These are phyloP conservation scores for Fragaria ananassa DNA, from an alignment of 306 rosid species.

Conservation along the genomic window DNA sequence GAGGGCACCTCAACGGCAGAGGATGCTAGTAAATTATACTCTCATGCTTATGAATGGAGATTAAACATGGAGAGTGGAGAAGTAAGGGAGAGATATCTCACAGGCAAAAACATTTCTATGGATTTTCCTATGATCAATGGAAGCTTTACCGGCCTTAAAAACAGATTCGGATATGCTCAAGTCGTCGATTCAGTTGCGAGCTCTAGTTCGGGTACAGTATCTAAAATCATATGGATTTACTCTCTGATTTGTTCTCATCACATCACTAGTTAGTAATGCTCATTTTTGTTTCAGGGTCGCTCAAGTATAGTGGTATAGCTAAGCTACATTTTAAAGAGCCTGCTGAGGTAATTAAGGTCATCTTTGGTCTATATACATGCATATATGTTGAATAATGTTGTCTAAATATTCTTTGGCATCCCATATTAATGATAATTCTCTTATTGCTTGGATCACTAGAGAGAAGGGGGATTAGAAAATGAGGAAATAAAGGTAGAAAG, in stretches of 20 bases:
- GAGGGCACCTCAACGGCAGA: background rate
- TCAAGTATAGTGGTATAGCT: slow-evolving; percentile 56
- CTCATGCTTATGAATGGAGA: slow-evolving; percentile 61
- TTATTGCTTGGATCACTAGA: slow-evolving; percentile 22
- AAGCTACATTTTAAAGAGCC: slow-evolving; percentile 56
- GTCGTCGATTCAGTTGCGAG: slow-evolving; percentile 43
- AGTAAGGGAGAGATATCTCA: slow-evolving; percentile 45
- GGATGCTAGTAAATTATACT: slow-evolving; percentile 19
- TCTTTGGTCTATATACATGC: slow-evolving; percentile 25
- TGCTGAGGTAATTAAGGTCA: slow-evolving; percentile 13
- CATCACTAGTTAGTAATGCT: background rate
- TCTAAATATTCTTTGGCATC: background rate
- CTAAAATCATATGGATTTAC: background rate
- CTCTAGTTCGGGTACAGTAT: slow-evolving; percentile 33
- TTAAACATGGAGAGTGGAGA: slow-evolving; percentile 54
- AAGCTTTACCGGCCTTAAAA: slow-evolving; percentile 43
- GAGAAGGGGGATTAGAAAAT: slow-evolving; percentile 25
- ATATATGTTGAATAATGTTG: background rate
- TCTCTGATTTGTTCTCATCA: background rate
- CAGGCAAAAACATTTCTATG: slow-evolving; percentile 31
- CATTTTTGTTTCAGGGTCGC: slow-evolving; percentile 23
- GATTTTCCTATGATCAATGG: slow-evolving; percentile 68
- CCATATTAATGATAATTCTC: background rate
- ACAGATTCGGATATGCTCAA: slow-evolving; percentile 54
- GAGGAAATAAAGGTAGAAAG: slow-evolving; percentile 46